Evolutionary conservation across 2,329 filamentous ascomycete species (phyloP), one percentile per base, ranked within the genome.

Genomic region (Cordyceps cateniannulata): DNA sequence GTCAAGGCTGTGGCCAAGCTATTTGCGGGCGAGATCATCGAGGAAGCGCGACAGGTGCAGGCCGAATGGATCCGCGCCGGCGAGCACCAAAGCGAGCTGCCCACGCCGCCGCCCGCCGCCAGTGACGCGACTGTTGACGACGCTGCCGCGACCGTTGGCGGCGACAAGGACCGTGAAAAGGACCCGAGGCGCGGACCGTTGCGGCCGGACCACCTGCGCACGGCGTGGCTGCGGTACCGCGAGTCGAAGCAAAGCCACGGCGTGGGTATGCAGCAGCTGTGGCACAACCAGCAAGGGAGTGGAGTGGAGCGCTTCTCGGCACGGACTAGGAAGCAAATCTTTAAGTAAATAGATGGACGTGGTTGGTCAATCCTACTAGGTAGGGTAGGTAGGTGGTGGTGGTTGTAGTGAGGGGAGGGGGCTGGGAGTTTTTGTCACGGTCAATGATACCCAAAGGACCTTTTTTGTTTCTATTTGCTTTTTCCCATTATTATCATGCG

Each of bases 1-100:
- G 87, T 93, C 69, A 87, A 86, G 53, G 85, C 87, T 0, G 88
- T 90, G 22, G 85, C 87, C 52, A 93, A 93, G 73, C 80, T 90
- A 63, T 92, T 90, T 70, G 83, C 89, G 4, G 89, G 88, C 57
- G 87, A 91, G 64, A 79, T 93, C 52, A 87, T 93, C 64, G 89
- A 91, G 70, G 77, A 81, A 53, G 89, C 90, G 10, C 81, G 88
- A 56, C 81, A 83, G 48, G 82, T 92, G 12, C 89, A 92, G 69
- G 79, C 80, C 62, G 87, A 93, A 73, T 91, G 87, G 88, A 77
- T 87, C 35, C 77, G 79, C 1, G 79, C 81, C 6, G 81, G 78
- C 62, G 85, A 87, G 70, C 78, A 79, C 60, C 84, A 87, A 66
- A 79, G 77, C 10, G 83, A 84, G 9, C 68, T 82, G 2, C 76